These are phyloP conservation scores for Aurantiochytrium sp. DNA, from an alignment of 108 stramenopile genomes.

Conservation along the genomic window DNA sequence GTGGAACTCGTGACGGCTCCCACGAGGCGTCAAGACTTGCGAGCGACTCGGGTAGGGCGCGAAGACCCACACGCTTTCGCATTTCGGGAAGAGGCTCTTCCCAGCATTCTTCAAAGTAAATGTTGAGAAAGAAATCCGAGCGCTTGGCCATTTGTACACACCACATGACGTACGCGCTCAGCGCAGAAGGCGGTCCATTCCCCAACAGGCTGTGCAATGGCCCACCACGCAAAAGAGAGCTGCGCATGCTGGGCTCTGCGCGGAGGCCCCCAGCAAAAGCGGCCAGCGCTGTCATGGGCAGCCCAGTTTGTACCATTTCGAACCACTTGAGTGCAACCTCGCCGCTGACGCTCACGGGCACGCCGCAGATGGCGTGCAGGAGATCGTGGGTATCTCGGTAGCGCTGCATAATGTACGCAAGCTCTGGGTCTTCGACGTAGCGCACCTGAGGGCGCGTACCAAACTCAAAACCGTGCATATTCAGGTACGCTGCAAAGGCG, in stretches of 20 bases:
- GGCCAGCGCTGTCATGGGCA: conserved; percentile 63
- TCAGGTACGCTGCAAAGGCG: not conserved
- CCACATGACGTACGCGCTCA: not conserved
- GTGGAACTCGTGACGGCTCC: not conserved
- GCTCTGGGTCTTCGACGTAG: conserved; percentile 65
- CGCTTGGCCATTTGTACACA: not conserved
- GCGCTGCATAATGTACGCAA: conserved; percentile 84
- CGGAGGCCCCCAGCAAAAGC: conserved; percentile 40
- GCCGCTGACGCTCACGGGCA: conserved; percentile 86
- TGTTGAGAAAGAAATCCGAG: not conserved
- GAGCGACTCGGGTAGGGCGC: not conserved
- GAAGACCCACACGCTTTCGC: not conserved
- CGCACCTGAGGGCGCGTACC: conserved; percentile 39
- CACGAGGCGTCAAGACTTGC: not conserved
- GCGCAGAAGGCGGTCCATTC: not conserved
- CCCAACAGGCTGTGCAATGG: not conserved
- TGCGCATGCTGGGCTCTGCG: not conserved
- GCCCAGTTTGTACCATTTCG: conserved; percentile 85
- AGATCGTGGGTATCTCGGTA: conserved; percentile 88
- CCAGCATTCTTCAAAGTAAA: conserved; percentile 8
- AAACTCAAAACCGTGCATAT: not conserved
- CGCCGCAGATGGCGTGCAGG: conserved; percentile 79
- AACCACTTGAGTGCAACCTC: conserved; percentile 93
- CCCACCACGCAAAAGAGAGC: not conserved
- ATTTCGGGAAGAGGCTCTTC: not conserved